phyloP scores from a whole-genome alignment of 2,329 filamentous ascomycete species.

The Taxawa tesnikishii region DNA sequence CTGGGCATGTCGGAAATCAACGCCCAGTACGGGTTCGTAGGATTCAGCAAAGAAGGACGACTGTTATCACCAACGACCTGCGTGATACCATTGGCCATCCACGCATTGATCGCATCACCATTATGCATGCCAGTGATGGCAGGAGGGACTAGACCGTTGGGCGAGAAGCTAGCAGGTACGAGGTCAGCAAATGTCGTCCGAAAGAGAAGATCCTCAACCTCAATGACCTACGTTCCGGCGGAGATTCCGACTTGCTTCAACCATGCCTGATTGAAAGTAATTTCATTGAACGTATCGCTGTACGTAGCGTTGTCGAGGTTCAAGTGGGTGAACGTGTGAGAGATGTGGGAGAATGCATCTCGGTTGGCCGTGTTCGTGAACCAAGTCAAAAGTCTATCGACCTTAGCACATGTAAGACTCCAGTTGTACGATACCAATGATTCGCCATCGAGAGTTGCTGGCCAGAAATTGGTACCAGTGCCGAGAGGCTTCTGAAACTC shows the following conservation, averaged over 20 bases:
- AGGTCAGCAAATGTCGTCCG: too few relatives aligned
- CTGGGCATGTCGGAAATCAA: constrained; percentile 36
- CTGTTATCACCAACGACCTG: constrained; percentile 55
- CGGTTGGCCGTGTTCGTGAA: constrained; percentile 38
- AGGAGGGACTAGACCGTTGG: constrained; percentile 46
- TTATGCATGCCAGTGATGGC: too few relatives aligned
- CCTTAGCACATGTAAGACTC: constrained; percentile 35
- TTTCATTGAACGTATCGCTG: constrained; percentile 43
- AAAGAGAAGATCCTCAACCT: too few relatives aligned
- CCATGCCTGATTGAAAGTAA: constrained; percentile 49
- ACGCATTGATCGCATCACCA: constrained; percentile 44
- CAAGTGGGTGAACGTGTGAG: constrained; percentile 50
- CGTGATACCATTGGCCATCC: constrained; percentile 46
- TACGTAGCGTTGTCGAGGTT: constrained; percentile 50
- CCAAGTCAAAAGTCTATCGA: constrained; percentile 42
- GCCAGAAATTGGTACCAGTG: constrained; percentile 26
- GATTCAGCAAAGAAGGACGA: constrained; percentile 40
- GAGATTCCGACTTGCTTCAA: constrained; percentile 40
- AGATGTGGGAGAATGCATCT: constrained; percentile 45
- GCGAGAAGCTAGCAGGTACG: constrained; percentile 37
- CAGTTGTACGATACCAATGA: constrained; percentile 36
- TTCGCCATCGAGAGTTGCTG: constrained; percentile 25
- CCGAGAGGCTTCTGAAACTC: constrained; percentile 34
- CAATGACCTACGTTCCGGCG: too few relatives aligned
- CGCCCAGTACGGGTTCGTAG: constrained; percentile 41